Conservation (phyloP, 2,329 filamentous ascomycete species). For the Cercospora berteroae region DNA sequence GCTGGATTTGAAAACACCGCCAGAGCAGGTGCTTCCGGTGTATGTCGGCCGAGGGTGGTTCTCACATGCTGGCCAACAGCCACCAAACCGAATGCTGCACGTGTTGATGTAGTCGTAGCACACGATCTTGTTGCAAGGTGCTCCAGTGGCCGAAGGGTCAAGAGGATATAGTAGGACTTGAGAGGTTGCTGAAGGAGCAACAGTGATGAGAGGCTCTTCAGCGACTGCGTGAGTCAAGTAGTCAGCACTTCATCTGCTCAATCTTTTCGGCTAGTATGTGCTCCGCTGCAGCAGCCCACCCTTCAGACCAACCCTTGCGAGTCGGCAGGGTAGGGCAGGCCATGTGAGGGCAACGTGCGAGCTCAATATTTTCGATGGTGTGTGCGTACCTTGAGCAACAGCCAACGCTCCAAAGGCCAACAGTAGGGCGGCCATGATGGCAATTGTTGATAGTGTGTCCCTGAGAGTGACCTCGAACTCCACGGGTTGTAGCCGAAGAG, state of each 20-base stretch:
- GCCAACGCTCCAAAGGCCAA: neutral
- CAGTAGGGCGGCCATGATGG: neutral
- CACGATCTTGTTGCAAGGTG: conserved; percentile 14
- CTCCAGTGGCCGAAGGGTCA: neutral
- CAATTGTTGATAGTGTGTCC: neutral
- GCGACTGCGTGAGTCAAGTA: neutral
- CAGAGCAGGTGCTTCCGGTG: conserved; percentile 22
- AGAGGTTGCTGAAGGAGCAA: neutral
- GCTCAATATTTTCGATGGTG: neutral
- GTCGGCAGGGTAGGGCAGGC: neutral
- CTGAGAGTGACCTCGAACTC: neutral
- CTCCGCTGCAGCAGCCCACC: neutral
- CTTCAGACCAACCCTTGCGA: neutral
- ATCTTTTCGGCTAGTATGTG: neutral
- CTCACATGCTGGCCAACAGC: conserved; percentile 28
- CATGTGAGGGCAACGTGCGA: neutral
- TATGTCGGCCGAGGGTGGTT: conserved; percentile 26
- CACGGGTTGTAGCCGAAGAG: neutral
- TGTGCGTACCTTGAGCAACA: neutral
- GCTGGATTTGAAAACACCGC: conserved; percentile 5
- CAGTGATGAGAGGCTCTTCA: conserved; percentile 1
- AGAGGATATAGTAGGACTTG: neutral
- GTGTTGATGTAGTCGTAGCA: conserved; percentile 31
- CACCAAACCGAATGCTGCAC: conserved; percentile 29
- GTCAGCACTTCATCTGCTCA: neutral